Conservation (phyloP, 1,284 basidiomycete species). For the Gomphus bonarii region DNA sequence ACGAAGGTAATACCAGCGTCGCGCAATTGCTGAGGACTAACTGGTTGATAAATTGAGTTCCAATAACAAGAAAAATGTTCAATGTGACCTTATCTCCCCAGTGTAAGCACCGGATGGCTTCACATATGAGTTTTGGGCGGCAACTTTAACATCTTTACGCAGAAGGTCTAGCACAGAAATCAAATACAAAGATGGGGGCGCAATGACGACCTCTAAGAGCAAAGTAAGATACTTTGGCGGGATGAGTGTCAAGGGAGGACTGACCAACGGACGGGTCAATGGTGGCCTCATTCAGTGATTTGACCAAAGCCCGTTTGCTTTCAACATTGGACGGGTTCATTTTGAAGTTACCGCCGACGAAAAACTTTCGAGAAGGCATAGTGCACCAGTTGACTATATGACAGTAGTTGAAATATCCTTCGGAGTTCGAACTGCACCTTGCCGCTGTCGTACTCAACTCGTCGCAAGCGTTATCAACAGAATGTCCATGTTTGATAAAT, state of each 20-base stretch:
- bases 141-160: constrained; percentile 58
- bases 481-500: constrained; percentile 70
- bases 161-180: constrained; percentile 53
- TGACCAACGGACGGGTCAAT: constrained; percentile 67
- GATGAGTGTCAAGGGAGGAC: constrained; percentile 19
- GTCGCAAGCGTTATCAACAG: constrained; percentile 14
- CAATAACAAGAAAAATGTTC: background rate
- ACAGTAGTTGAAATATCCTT: no score
- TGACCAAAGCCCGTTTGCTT: constrained; percentile 55
- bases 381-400: constrained; percentile 11
- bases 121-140: constrained; percentile 90
- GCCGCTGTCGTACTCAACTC: constrained; percentile 9
- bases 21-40: constrained; percentile 69
- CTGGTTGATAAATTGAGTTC: constrained; percentile 2
- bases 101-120: constrained; percentile 89
- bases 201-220: constrained; percentile 76
- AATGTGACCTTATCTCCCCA: constrained; percentile 76
- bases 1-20: constrained; percentile 88
- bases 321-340: constrained; percentile 73
- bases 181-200: constrained; percentile 85
- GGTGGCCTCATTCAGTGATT: constrained; percentile 63
- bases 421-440: constrained; percentile 4
- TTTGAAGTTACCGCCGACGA: constrained; percentile 95
- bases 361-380: constrained; percentile 69
- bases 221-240: background rate